phyloP scores from a whole-genome alignment of 2,329 filamentous ascomycete species.

The Colletotrichum sp. region DNA sequence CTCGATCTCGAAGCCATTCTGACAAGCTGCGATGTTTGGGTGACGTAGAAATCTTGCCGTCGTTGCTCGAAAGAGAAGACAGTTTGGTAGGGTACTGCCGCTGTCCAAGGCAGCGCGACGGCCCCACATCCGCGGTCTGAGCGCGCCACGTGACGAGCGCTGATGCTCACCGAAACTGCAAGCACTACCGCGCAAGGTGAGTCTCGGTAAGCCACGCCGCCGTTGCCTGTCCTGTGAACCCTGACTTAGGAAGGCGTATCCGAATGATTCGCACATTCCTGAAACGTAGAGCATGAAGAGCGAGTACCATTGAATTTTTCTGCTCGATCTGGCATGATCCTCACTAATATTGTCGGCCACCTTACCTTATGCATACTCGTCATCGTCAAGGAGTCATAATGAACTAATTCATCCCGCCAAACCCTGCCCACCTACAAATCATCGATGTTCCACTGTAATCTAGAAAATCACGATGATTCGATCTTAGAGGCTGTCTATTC shows the following conservation, averaged over 20 bases:
- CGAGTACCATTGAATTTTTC: background rate
- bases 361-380: background rate
- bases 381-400: background rate
- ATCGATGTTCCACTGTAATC: background rate
- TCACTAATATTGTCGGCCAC: background rate
- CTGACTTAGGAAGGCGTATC: background rate
- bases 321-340: background rate
- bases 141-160: background rate
- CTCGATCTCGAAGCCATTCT: slow-evolving; percentile 21
- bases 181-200: background rate
- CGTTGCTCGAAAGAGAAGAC: background rate
- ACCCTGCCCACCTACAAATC: background rate
- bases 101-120: background rate
- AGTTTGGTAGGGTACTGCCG: background rate
- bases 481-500: background rate
- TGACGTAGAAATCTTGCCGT: background rate
- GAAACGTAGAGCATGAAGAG: background rate
- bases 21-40: background rate
- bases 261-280: background rate
- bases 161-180: background rate
- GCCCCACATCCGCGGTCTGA: background rate
- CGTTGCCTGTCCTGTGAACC: background rate
- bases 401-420: background rate
- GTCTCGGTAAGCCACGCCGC: background rate
- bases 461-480: background rate